Percentiles rank a stretch among this genome's conserved stretches.
phyloP scores from a whole-genome alignment of 2,329 filamentous ascomycete species.

The Aureobasidium melanogenum region DNA sequence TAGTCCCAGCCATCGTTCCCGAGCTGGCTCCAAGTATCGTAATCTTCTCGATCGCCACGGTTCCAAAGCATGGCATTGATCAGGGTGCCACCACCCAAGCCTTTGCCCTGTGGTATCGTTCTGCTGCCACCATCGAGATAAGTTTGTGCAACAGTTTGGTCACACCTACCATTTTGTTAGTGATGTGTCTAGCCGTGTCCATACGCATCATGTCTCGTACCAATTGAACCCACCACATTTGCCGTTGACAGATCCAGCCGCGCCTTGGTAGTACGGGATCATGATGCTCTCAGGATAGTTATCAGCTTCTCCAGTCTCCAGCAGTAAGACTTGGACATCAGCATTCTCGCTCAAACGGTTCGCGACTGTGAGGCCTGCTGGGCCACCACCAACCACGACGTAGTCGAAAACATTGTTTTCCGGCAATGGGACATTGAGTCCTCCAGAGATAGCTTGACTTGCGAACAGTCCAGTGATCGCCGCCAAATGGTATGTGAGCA shows the following conservation, averaged over 20 bases:
- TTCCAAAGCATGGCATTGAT: conserved; percentile 28
- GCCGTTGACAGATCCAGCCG: conserved; percentile 13
- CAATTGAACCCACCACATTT: conserved; percentile 15
- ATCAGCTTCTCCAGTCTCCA: conserved; percentile 23
- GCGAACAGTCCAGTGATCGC: conserved; percentile 5
- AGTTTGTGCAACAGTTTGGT: conserved; percentile 19
- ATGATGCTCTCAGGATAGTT: conserved; percentile 16
- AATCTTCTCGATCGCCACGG: conserved; percentile 39
- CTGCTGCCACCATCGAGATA: conserved; percentile 20
- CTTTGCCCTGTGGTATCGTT: conserved; percentile 21
- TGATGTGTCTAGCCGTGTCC: not conserved
- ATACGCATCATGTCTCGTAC: not conserved
- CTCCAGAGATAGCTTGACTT: conserved; percentile 4
- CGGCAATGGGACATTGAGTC: conserved; percentile 14
- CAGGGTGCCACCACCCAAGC: conserved; percentile 26
- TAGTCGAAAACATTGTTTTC: conserved; percentile 19
- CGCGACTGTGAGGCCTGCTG: conserved; percentile 24
- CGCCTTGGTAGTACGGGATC: conserved; percentile 15
- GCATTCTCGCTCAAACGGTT: conserved; percentile 22
- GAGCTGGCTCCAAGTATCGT: conserved; percentile 49
- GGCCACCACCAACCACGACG: conserved; percentile 22
- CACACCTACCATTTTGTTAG: conserved; percentile 10
- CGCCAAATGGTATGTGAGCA: not conserved
- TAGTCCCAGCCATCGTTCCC: conserved; percentile 53
- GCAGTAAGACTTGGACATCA: conserved; percentile 21